These are phyloP conservation scores for Podila clonocystis DNA, from an alignment of 192 early-diverging fungal genomes.

Conservation along the genomic window DNA sequence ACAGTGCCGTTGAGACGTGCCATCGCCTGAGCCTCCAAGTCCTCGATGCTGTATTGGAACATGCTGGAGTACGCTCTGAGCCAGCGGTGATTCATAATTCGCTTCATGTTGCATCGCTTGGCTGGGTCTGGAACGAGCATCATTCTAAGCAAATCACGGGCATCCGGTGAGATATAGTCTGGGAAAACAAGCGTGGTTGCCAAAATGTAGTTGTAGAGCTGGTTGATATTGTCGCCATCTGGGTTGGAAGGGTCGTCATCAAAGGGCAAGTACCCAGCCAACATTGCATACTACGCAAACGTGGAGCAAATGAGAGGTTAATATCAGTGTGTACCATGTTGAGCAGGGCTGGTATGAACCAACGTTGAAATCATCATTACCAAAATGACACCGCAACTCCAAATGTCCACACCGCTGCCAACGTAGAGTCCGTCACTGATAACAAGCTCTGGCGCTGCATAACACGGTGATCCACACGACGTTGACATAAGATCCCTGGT, in stretches of 20 bases:
- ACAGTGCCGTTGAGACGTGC: slow-evolving; percentile 41
- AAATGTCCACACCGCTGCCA: slow-evolving; percentile 96
- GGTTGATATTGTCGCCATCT: slow-evolving; percentile 89
- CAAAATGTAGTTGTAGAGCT: slow-evolving; percentile 87
- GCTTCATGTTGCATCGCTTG: slow-evolving; percentile 77
- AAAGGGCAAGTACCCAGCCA: slow-evolving; percentile 89
- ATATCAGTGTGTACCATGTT: too few species aligned
- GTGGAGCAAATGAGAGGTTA: neutral
- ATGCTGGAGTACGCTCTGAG: slow-evolving; percentile 57
- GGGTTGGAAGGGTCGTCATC: slow-evolving; percentile 93
- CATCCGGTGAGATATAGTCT: slow-evolving; percentile 81
- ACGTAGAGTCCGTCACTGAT: slow-evolving; percentile 96
- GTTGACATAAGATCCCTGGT: slow-evolving; percentile 89
- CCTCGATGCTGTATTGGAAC: slow-evolving; percentile 58
- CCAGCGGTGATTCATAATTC: slow-evolving; percentile 82
- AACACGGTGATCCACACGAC: slow-evolving; percentile 97
- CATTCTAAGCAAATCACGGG: slow-evolving; percentile 83
- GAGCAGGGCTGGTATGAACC: too few species aligned
- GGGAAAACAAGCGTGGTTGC: slow-evolving; percentile 86
- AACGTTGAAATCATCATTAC: slow-evolving; percentile 3
- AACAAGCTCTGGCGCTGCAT: slow-evolving; percentile 98
- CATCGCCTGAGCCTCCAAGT: slow-evolving; percentile 46
- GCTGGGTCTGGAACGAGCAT: slow-evolving; percentile 95
- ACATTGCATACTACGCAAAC: slow-evolving; percentile 76
- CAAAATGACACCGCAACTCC: slow-evolving; percentile 98